Conservation (phyloP, 2,329 filamentous ascomycete genomes). For the Aspergillus melleus region DNA sequence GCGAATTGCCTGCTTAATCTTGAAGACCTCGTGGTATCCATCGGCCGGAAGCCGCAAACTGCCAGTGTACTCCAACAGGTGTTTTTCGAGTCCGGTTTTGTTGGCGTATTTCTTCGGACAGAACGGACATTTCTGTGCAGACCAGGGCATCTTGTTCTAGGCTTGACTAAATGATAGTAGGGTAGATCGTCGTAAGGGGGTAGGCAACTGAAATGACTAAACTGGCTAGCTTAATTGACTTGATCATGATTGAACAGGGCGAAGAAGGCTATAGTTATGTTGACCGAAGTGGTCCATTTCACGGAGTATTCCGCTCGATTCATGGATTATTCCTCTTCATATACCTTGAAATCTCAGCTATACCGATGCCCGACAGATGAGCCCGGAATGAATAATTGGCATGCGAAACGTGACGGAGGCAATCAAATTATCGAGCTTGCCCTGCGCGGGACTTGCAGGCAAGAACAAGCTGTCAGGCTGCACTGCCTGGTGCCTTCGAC, state of each 20-base stretch:
- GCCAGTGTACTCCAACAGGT: conserved; percentile 11
- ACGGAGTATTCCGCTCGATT: no score
- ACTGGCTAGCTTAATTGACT: no score
- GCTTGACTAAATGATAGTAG: no score
- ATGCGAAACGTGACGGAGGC: background rate
- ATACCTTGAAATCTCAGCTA: no score
- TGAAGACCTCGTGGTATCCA: conserved; percentile 17
- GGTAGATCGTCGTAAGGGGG: no score
- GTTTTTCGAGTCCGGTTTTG: conserved; percentile 8
- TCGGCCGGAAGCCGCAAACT: conserved; percentile 15
- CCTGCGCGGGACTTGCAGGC: background rate
- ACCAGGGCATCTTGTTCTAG: conserved; percentile 6
- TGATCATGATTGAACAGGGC: no score
- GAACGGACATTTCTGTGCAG: conserved; percentile 11
- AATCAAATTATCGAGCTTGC: no score
- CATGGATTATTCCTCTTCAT: no score
- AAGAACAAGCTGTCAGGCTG: background rate
- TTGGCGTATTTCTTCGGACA: conserved; percentile 15
- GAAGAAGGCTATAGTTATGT: no score
- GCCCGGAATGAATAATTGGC: background rate
- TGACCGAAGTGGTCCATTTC: no score
- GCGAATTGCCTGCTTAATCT: conserved; percentile 8
- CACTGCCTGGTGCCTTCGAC: background rate
- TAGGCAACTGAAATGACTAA: no score
- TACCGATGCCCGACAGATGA: background rate